Evolutionary conservation across 2,329 filamentous ascomycete species (phyloP).

Genomic region (Hansfordia pulvinata): DNA sequence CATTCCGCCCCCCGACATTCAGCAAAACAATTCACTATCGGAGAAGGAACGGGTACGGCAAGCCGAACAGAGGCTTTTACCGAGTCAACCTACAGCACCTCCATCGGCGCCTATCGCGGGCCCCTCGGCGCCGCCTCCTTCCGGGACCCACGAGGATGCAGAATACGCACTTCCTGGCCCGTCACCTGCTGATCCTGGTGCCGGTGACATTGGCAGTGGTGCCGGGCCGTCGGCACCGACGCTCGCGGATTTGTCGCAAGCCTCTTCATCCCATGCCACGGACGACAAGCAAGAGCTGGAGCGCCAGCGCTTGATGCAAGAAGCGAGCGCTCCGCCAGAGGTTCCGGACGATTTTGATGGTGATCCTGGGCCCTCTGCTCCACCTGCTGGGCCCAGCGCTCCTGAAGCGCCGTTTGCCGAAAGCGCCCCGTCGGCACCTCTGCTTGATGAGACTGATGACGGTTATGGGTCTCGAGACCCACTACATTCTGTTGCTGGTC

Average conservation of each 20-base stretch:
- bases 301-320: slow-evolving; percentile 33
- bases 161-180: slow-evolving; percentile 4
- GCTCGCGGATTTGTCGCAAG: slow-evolving; percentile 25
- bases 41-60: slow-evolving; percentile 73
- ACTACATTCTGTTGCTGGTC: too few relatives aligned
- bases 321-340: slow-evolving; percentile 36
- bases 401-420: slow-evolving; percentile 6
- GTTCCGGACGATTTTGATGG: slow-evolving; percentile 30
- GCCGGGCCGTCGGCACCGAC: slow-evolving; percentile 28
- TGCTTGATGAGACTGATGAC: slow-evolving; percentile 11
- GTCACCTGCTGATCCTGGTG: slow-evolving; percentile 9
- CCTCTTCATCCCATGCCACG: slow-evolving; percentile 16
- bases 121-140: slow-evolving; percentile 20
- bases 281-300: slow-evolving; percentile 66
- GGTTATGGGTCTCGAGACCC: slow-evolving; percentile 11
- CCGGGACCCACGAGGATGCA: slow-evolving; percentile 2
- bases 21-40: slow-evolving; percentile 47
- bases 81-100: slow-evolving; percentile 56
- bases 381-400: slow-evolving; percentile 10
- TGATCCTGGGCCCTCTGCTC: slow-evolving; percentile 10
- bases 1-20: slow-evolving; percentile 45
- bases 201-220: background rate
- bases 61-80: slow-evolving; percentile 67
- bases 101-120: slow-evolving; percentile 17
- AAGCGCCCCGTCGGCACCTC: slow-evolving; percentile 18